Evolutionary conservation across 2,329 filamentous ascomycete genomes (phyloP).

Genomic region (Alternaria postmessia): DNA sequence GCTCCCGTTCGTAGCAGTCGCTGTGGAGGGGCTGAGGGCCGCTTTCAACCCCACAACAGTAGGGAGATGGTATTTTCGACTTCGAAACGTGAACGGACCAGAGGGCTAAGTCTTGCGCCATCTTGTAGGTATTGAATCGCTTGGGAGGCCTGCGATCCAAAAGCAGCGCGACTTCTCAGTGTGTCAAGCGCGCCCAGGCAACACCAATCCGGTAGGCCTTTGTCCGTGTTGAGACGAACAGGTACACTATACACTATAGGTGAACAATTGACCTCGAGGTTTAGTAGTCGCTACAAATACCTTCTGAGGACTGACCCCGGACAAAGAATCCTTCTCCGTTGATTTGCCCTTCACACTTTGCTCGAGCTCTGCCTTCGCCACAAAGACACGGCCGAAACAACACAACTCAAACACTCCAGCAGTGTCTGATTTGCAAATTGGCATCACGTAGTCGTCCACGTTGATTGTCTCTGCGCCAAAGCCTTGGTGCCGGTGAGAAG

Average conservation of each 20-base stretch:
- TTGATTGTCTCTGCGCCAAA: constrained; percentile 40
- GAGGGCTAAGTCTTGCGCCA: constrained; percentile 28
- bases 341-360: constrained; percentile 43
- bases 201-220: constrained; percentile 51
- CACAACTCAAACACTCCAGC: constrained; percentile 45
- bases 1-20: constrained; percentile 31
- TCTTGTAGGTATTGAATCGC: constrained; percentile 30
- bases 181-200: constrained; percentile 44
- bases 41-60: constrained; percentile 42
- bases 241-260: constrained; percentile 43
- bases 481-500: constrained; percentile 36
- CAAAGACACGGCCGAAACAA: constrained; percentile 47
- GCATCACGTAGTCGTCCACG: constrained; percentile 29
- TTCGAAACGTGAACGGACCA: constrained; percentile 35
- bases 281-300: constrained; percentile 51
- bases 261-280: constrained; percentile 47
- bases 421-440: constrained; percentile 33
- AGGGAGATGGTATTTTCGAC: constrained; percentile 37
- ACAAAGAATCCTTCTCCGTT: constrained; percentile 50
- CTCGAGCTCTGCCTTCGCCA: constrained; percentile 37
- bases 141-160: constrained; percentile 34
- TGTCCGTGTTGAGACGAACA: constrained; percentile 51
- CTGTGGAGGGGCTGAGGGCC: constrained; percentile 36
- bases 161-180: constrained; percentile 45
- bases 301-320: constrained; percentile 41